Base-by-base conservation (phyloP, 2,329 filamentous ascomycete species). In the Paecilomyces dactylethromorphus region DNA sequence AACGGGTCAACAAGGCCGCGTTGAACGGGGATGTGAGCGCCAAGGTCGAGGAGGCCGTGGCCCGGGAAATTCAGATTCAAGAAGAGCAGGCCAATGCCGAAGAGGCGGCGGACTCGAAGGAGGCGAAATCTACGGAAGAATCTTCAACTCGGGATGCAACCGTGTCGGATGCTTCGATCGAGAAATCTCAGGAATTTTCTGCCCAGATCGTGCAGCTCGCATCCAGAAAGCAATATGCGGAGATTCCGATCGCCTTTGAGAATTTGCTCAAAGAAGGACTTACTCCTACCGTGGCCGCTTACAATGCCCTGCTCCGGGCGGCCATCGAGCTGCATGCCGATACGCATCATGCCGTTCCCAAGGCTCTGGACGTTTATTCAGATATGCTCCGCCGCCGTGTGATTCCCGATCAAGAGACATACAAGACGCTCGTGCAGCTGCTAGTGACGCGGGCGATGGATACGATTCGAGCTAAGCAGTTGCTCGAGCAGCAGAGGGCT, bases 371-470 rank as follows among this genome's bases (percentile, higher is more conserved):
- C 77, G 90, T 99, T 56, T 99, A 97, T 74, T 89, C 92, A 15
- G 92, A 97, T 72, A 97, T 99, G 94, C 86, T 96, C 66, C 87
- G 88, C 64, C 89, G 92, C 64, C 88, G 88, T 66, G 87, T 97
- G 24, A 78, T 84, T 21, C 92, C 93, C 7, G 88, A 97, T 71
- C 86, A 87, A 57, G 85, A 89, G 59, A 97, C 93, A 0, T 97
- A 96, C 76, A 87, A 91, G 69, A 92, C 92, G 33, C 81, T 99
- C 18, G 89, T 99, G 58, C 86, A 89, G 59, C 80, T 97, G 45
- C 81, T 99, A 56, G 89, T 92, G 18, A 84, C 86, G 13, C 87
- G 92, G 64, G 92, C 91, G 45, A 81, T 95, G 53, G 89, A 96
- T 70, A 87, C 93, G 7, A 83, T 87, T 22, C 82, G 84, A 31